Base-by-base conservation (phyloP, 192 early-diverging fungal genomes). In the Umbelopsis sp. region DNA sequence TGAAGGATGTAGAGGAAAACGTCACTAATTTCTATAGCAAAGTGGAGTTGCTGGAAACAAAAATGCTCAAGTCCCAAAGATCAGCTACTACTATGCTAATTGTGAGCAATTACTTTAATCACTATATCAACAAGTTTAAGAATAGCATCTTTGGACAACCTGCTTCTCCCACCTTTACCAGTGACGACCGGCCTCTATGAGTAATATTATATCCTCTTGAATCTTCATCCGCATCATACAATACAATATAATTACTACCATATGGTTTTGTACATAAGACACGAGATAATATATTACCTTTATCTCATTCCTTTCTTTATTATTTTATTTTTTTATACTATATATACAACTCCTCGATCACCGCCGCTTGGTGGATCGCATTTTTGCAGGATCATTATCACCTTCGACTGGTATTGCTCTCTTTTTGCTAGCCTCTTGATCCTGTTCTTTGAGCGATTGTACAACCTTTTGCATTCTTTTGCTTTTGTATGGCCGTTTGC, bases 1-100 rank as follows among this genome's bases (percentile, higher is more conserved):
- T 84, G 25, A 79, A 71, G n/a, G 83, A 84, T 25, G 72, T 79
- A 24, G 80, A 84, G 25, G 80, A 84, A 29, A 80, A 75, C 71
- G 75, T 81, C 0, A 67, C 65, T 45, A 74, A 25, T 16, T 84
- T 82, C 70, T 81, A 78, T 51, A 65, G 68, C 7, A 81, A 84
- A 25, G 75, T 84, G 7, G 62, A 69, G 3, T 31, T 67, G 20
- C 66, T 84, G 16, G 77, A 84, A 44, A 34, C 29, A 7, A 79
- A 80, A 34, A 80, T 84, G 75, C 73, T 73, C 59, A 75, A 81
- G 49, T 71, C 77, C 26, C 70, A 79, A 50, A 53, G 72, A 22
- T 80, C 77, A 26, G 65, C 76, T 20, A 75, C 68, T 10, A 78
- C 76, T 0, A 75, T 83, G 52, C 71, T 74, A 17, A 76, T 77